Conservation (phyloP, 345 rosid species). For the Acer campestre region DNA sequence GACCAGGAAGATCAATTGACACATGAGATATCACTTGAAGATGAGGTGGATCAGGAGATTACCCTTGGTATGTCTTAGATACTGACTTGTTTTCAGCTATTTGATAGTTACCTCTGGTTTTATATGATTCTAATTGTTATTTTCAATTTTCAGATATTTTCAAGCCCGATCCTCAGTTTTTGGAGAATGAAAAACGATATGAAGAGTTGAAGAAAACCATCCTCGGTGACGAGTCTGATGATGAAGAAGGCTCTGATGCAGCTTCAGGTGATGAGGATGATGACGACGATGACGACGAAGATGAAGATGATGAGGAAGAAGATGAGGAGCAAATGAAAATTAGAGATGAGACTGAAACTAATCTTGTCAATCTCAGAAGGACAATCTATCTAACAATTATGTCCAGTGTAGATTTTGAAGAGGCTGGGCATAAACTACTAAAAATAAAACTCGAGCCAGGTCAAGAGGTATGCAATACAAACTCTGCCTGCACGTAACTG, state of each 20-base stretch:
- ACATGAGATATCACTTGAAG: constrained; percentile 83
- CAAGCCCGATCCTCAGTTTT: constrained; percentile 74
- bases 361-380: constrained; percentile 91
- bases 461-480: constrained; percentile 70
- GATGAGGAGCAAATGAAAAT: constrained; percentile 79
- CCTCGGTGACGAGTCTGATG: constrained; percentile 83
- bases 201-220: constrained; percentile 88
- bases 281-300: constrained; percentile 50
- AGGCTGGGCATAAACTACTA: constrained; percentile 93
- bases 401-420: constrained; percentile 99
- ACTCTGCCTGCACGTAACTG: neutral
- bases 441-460: constrained; percentile 97
- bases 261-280: constrained; percentile 66
- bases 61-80: constrained; percentile 63
- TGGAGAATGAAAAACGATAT: constrained; percentile 83
- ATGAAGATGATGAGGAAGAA: constrained; percentile 52
- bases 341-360: constrained; percentile 94
- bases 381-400: constrained; percentile 94
- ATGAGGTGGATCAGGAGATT: constrained; percentile 70
- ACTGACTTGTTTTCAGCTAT: neutral
- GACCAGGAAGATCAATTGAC: constrained; percentile 84
- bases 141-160: constrained; percentile 58
- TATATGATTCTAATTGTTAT: constrained; percentile 18
- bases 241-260: constrained; percentile 77
- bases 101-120: constrained; percentile 7